Base-by-base conservation (phyloP, 306 rosid species). In the Ormosia semicastrata region DNA sequence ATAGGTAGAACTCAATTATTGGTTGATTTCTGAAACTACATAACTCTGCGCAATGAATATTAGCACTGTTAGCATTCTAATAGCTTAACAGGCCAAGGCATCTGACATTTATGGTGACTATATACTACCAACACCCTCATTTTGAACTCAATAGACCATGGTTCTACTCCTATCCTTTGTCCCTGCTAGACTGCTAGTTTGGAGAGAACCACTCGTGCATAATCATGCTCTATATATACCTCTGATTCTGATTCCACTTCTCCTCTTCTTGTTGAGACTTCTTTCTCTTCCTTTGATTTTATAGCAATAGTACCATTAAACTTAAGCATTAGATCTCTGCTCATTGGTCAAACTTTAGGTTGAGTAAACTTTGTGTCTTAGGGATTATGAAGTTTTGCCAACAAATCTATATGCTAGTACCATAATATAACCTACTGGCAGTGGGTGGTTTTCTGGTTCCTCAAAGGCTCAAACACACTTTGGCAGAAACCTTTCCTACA, bases 401-500 rank as follows among this genome's bases (percentile, higher is more conserved):
- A 37, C 49, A 68, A 67, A 18, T 29, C 77, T 57, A 24, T 57
- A 66, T 81, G 75, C 30, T 15, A 18, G 52, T 47, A 71, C 17
- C 41, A 44, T 80, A 17, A 30, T 50, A 59, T 79, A 73, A 34
- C 69, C 33, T 34, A 13, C 34, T 66, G 24, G 53, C 56, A 7
- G 56, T 41, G 72, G 62, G 8, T 75, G 57, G 17, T 75, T 67
- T 82, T 75, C 11, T 66, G 57, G 37, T 67, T 53, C 67, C 18
- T 47, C 30, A 46, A 32, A 15, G 47, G 32, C 79, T 81, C 4
- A 46, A 62, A 9, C 62, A 75, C 10, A 12, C 37, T 2, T 60
- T 33, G 46, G 34, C 12, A n/a, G 37, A 41, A 74, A 54, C n/a
- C 15, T 68, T 65, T 73, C 17, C 49, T 64, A 29, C 46, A 36